Percentiles rank a stretch among this genome's conserved stretches.
Conservation (phyloP, 192 early-diverging fungal genomes). For the Backusella luteola region DNA sequence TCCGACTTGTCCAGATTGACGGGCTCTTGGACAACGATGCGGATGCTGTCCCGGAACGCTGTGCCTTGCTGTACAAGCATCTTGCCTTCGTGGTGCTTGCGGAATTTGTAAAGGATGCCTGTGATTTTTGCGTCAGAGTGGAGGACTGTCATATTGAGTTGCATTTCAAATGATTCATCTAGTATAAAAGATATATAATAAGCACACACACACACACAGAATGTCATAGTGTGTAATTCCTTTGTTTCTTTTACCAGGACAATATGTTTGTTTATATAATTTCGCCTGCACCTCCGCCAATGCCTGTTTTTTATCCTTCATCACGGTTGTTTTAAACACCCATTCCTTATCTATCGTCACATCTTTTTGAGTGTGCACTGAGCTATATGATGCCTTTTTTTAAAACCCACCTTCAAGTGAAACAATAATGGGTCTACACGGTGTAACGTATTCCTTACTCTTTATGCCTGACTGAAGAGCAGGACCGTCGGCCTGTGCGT, state of each 20-base stretch:
- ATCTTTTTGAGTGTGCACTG: neutral
- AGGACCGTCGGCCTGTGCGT: slow-evolving; percentile 35
- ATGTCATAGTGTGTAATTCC: neutral
- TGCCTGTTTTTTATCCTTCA: slow-evolving; percentile 25
- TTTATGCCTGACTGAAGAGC: slow-evolving; percentile 28
- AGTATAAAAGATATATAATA: neutral
- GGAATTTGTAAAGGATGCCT: slow-evolving; percentile 30
- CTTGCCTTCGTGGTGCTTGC: slow-evolving; percentile 47
- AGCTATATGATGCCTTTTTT: no score
- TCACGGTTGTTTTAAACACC: slow-evolving; percentile 28
- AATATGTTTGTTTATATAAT: slow-evolving; percentile 32
- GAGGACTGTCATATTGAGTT: slow-evolving; percentile 26
- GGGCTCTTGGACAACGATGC: slow-evolving; percentile 21
- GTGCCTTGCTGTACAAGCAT: slow-evolving; percentile 41
- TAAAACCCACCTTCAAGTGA: slow-evolving; percentile 17
- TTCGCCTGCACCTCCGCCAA: slow-evolving; percentile 36
- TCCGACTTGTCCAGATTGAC: neutral
- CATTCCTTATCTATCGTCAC: slow-evolving; percentile 22
- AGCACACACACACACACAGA: no score
- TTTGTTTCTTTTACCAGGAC: slow-evolving; percentile 30
- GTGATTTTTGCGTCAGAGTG: slow-evolving; percentile 30
- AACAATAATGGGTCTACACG: slow-evolving; percentile 38
- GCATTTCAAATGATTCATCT: slow-evolving; percentile 32
- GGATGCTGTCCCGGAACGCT: slow-evolving; percentile 34
- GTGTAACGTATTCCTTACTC: slow-evolving; percentile 39